These are phyloP conservation scores for Leccinum uliginosum DNA, from an alignment of 768 basidiomycete genomes.

Conservation along the genomic window DNA sequence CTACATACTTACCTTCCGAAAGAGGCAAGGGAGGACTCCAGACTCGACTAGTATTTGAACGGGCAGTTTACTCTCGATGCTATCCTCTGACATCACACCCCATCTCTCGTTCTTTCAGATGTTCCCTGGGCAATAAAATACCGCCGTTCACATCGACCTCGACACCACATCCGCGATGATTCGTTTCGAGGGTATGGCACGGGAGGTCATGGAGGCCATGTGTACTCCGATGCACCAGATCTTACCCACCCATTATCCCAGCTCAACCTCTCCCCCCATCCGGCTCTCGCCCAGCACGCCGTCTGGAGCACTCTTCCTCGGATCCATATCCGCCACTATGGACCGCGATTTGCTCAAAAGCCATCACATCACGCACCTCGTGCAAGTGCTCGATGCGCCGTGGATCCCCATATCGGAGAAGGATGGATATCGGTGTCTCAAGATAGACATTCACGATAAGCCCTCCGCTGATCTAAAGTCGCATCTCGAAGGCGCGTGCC, in stretches of 20 bases:
- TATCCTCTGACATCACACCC: conserved; percentile 11
- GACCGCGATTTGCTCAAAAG: conserved; percentile 49
- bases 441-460: conserved; percentile 65
- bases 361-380: conserved; percentile 53
- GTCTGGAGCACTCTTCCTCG: conserved; percentile 62
- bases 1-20: conserved; percentile 20
- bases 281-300: conserved; percentile 9
- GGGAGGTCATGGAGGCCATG: conserved; percentile 79
- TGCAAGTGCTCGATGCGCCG: conserved; percentile 63
- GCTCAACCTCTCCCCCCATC: conserved; percentile 15
- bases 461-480: conserved; percentile 58
- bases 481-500: conserved; percentile 64
- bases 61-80: conserved; percentile 3
- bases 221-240: conserved; percentile 83
- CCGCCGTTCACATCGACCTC: conserved; percentile 1
- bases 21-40: conserved; percentile 20
- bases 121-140: conserved; percentile 4
- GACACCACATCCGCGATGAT: conserved; percentile 50
- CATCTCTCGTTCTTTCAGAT: conserved; percentile 1
- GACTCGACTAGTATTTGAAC: conserved; percentile 26
- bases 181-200: conserved; percentile 69
- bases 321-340: conserved; percentile 57
- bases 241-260: conserved; percentile 37
- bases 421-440: conserved; percentile 51
- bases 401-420: conserved; percentile 51